Conservation (phyloP, 768 basidiomycete genomes). For the Lactifluus pinguis region DNA sequence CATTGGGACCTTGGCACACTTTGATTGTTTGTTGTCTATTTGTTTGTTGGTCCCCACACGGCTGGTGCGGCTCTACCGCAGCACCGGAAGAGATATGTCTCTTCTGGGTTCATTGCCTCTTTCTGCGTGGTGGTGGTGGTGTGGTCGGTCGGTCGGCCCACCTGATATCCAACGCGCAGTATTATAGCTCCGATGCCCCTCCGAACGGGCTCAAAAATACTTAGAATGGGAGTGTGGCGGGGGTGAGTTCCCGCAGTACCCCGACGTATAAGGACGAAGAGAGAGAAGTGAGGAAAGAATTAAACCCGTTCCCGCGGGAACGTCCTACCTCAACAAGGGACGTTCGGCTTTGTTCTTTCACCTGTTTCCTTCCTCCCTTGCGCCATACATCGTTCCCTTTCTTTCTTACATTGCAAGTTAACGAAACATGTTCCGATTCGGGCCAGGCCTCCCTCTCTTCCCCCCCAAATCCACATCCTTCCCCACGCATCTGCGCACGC, state of each 20-base stretch:
- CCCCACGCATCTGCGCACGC: too few relatives aligned
- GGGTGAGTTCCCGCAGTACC: neutral
- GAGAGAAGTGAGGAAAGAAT: neutral
- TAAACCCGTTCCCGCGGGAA: neutral
- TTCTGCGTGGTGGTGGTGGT: neutral
- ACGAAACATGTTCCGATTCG: neutral
- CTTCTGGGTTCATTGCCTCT: constrained; percentile 8
- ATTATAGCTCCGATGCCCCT: neutral
- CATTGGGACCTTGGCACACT: neutral
- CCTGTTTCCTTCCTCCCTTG: too few relatives aligned
- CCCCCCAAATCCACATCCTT: too few relatives aligned
- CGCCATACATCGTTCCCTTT: neutral
- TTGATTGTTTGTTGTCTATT: neutral
- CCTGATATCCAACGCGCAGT: neutral
- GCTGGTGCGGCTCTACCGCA: neutral
- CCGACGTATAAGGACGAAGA: neutral
- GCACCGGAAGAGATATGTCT: constrained; percentile 4
- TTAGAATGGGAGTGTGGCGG: too few relatives aligned
- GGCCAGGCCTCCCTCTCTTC: neutral
- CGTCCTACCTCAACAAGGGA: neutral
- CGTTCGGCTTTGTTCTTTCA: neutral
- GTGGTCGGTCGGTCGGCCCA: neutral
- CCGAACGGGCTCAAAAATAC: too few relatives aligned
- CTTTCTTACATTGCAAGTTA: neutral
- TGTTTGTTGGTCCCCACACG: neutral